A percentile compares a stretch with the other conserved stretches of the same genome.
Conservation (phyloP, 2,329 filamentous ascomycete species). For the Trichoderma sp. region DNA sequence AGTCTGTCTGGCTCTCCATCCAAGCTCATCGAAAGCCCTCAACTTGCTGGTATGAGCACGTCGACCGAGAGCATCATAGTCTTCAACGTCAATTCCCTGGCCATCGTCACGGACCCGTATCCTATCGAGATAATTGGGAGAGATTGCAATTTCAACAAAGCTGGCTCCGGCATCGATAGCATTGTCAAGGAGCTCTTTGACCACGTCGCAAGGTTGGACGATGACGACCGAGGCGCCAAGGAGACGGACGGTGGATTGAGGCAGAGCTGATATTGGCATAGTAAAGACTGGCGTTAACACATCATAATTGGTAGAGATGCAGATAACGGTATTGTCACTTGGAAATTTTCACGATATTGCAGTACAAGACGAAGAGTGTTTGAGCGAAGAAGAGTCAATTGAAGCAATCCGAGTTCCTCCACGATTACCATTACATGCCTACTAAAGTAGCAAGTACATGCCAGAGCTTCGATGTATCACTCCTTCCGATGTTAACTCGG, state of each 20-base stretch:
- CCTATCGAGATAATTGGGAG: conserved; percentile 63
- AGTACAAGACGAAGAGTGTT: neutral
- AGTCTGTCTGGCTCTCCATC: conserved; percentile 51
- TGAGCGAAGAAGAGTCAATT: neutral
- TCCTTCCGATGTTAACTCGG: neutral
- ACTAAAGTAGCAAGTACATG: neutral
- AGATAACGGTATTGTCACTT: neutral
- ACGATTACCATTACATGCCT: neutral
- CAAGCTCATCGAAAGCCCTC: conserved; percentile 59
- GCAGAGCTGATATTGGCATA: conserved; percentile 52
- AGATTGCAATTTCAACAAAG: conserved; percentile 61
- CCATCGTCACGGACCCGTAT: conserved; percentile 73
- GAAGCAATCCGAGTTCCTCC: neutral
- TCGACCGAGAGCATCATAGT: conserved; percentile 60
- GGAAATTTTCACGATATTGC: neutral
- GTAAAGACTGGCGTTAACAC: neutral
- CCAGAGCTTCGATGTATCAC: neutral
- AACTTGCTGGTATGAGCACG: conserved; percentile 75
- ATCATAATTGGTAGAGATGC: neutral
- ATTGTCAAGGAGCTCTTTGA: conserved; percentile 79
- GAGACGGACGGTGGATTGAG: conserved; percentile 48
- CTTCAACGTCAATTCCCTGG: conserved; percentile 61
- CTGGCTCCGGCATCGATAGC: conserved; percentile 69
- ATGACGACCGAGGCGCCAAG: conserved; percentile 61
- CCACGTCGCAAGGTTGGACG: conserved; percentile 55